Percentiles rank a stretch among this genome's conserved stretches.
Conservation (phyloP, 208 protist genomes). For the Trypanosomatidae sp. region DNA sequence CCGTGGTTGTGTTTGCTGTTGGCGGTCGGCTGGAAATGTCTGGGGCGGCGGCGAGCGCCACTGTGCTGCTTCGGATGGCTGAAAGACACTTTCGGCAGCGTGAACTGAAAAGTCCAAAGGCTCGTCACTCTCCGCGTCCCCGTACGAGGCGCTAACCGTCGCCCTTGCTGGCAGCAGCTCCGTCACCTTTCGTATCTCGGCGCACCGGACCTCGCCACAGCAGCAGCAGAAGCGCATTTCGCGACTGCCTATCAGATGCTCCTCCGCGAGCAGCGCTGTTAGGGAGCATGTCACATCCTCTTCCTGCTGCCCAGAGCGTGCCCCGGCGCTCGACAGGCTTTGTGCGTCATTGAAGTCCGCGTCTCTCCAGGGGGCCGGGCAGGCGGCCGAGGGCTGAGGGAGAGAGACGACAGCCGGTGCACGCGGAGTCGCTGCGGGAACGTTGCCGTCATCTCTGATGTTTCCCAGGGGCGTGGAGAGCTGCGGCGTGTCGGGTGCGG, state of each 20-base stretch:
- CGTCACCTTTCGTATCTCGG: constrained; percentile 16
- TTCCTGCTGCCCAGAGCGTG: not conserved
- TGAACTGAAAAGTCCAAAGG: not conserved
- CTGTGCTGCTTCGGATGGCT: not conserved
- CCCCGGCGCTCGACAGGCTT: not conserved
- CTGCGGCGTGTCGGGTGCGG: not conserved
- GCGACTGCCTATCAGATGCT: constrained; percentile 29
- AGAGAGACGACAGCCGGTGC: not conserved
- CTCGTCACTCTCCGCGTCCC: not conserved
- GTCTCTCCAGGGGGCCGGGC: not conserved
- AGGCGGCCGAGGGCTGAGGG: not conserved
- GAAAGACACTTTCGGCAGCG: not conserved
- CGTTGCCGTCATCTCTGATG: not conserved
- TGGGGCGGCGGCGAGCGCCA: not conserved
- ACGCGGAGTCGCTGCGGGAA: not conserved
- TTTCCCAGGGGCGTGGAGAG: not conserved
- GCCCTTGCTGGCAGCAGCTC: constrained; percentile 6
- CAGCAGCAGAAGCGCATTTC: constrained; percentile 38
- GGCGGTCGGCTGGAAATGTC: not conserved
- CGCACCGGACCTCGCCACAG: constrained; percentile 32
- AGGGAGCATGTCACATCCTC: constrained; percentile 1
- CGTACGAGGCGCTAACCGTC: no score
- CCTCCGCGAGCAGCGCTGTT: constrained; percentile 20
- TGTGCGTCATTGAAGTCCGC: not conserved
- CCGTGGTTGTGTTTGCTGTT: not conserved